Evolutionary conservation across 1,284 basidiomycete species (phyloP).

Genomic region (Wolfiporia cocos): DNA sequence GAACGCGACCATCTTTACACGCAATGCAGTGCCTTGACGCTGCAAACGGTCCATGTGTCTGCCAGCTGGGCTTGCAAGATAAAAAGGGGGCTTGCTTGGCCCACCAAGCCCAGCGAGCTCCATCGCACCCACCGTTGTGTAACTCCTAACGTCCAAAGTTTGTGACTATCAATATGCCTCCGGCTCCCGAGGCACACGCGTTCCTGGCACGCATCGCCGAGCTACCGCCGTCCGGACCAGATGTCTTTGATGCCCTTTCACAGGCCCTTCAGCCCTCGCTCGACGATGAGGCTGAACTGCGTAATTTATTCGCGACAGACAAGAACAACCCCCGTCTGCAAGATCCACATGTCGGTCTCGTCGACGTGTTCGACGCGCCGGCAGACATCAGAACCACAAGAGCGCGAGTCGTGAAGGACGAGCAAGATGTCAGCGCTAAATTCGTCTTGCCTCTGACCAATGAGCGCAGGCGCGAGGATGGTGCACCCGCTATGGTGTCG

Average conservation of each 20-base stretch:
- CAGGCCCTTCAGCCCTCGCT: conserved; percentile 39
- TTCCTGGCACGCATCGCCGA: conserved; percentile 35
- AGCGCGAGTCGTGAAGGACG: conserved; percentile 23
- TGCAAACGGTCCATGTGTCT: neutral
- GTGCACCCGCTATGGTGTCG: conserved; percentile 36
- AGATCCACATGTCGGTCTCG: conserved; percentile 46
- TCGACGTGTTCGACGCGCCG: conserved; percentile 48
- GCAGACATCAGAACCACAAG: conserved; percentile 37
- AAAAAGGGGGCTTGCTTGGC: too few species aligned
- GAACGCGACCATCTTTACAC: neutral
- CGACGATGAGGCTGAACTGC: conserved; percentile 45
- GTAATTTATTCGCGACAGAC: conserved; percentile 49
- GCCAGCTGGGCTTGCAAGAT: neutral
- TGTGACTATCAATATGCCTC: conserved; percentile 22
- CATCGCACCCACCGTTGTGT: too few species aligned
- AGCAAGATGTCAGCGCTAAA: conserved; percentile 20
- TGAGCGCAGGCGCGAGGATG: conserved; percentile 26
- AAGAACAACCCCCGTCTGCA: conserved; percentile 35
- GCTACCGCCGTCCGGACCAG: conserved; percentile 31
- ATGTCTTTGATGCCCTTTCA: conserved; percentile 33
- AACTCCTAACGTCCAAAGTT: too few species aligned
- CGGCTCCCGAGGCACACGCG: conserved; percentile 31
- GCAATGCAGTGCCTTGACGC: neutral
- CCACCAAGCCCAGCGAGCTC: too few species aligned
- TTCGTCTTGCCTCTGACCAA: conserved; percentile 26